Percentiles rank a stretch among this genome's conserved stretches.
Conservation (phyloP, 768 basidiomycete genomes). For the Suillus fuscotomentosus region DNA sequence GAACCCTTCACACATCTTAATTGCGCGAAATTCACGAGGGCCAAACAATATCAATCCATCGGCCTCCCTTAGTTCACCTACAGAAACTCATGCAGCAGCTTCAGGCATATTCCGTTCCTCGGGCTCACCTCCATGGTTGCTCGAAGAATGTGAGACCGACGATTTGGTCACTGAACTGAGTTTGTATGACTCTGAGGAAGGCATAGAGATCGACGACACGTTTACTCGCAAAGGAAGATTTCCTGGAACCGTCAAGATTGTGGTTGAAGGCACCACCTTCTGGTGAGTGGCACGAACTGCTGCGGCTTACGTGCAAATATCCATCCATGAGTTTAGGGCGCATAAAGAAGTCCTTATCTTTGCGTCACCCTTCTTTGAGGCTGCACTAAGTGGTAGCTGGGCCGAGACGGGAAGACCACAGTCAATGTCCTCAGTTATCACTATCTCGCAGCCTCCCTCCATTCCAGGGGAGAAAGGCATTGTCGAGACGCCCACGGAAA, state of each 20-base stretch:
- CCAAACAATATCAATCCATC: slow-evolving; percentile 74
- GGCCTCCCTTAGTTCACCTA: slow-evolving; percentile 79
- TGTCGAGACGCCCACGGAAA: slow-evolving; percentile 45
- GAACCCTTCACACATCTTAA: slow-evolving; percentile 86
- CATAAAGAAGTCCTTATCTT: slow-evolving; percentile 92
- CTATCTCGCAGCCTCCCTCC: slow-evolving; percentile 73
- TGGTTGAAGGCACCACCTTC: slow-evolving; percentile 87
- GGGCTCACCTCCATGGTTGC: slow-evolving; percentile 75
- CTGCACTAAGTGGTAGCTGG: slow-evolving; percentile 88
- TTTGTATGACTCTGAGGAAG: slow-evolving; percentile 62
- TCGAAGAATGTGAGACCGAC: slow-evolving; percentile 72
- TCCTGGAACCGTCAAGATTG: slow-evolving; percentile 88
- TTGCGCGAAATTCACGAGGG: slow-evolving; percentile 81
- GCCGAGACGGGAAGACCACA: slow-evolving; percentile 81
- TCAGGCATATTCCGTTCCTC: slow-evolving; percentile 82
- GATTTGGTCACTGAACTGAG: slow-evolving; percentile 69
- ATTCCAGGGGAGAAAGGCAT: slow-evolving; percentile 49
- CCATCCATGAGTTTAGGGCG: slow-evolving; percentile 49
- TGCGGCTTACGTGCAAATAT: slow-evolving; percentile 7
- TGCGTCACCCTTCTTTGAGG: slow-evolving; percentile 94
- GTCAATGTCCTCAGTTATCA: slow-evolving; percentile 81
- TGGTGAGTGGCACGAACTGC: slow-evolving; percentile 56
- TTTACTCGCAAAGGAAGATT: slow-evolving; percentile 67
- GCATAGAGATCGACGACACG: slow-evolving; percentile 79
- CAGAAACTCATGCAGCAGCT: slow-evolving; percentile 86